phyloP scores from a whole-genome alignment of 805 yeast species.

The Candida boidinii region DNA sequence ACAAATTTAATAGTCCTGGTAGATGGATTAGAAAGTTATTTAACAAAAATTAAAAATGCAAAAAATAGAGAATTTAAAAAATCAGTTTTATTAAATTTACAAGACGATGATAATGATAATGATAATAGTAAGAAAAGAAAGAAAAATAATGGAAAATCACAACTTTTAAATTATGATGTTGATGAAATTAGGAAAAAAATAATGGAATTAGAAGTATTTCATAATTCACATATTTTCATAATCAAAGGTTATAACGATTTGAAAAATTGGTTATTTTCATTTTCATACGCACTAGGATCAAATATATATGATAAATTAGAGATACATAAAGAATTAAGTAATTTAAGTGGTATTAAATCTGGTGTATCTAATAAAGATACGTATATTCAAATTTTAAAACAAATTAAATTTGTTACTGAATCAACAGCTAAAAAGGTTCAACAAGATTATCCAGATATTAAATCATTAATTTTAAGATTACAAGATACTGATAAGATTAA shows the following conservation, averaged over 20 bases:
- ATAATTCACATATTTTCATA: constrained; percentile 42
- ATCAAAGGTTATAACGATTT: constrained; percentile 39
- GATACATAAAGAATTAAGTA: constrained; percentile 46
- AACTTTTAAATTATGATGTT: constrained; percentile 3
- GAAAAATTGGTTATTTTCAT: constrained; percentile 43
- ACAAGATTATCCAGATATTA: constrained; percentile 29
- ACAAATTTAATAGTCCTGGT: constrained; percentile 32
- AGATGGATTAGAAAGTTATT: constrained; percentile 37
- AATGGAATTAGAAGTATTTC: constrained; percentile 35
- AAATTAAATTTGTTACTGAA: constrained; percentile 50
- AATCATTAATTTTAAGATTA: too few species aligned
- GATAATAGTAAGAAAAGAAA: constrained; percentile 2
- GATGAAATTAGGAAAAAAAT: constrained; percentile 32
- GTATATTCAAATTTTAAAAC: constrained; percentile 40
- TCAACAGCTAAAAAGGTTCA: constrained; percentile 38
- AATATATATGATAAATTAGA: constrained; percentile 47
- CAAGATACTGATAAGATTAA: too few species aligned
- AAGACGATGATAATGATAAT: neutral
- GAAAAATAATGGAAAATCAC: constrained; percentile 4
- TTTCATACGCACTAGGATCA: constrained; percentile 46
- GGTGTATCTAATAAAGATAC: constrained; percentile 41
- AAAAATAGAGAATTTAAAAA: constrained; percentile 38
- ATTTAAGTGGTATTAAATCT: constrained; percentile 46
- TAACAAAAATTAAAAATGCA: constrained; percentile 32
- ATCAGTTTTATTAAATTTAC: constrained; percentile 14